A percentile compares a stretch with the other conserved stretches of the same genome.
Conservation (phyloP, 352 stramenopile genomes). For the Thalassiosira mediterranea region DNA sequence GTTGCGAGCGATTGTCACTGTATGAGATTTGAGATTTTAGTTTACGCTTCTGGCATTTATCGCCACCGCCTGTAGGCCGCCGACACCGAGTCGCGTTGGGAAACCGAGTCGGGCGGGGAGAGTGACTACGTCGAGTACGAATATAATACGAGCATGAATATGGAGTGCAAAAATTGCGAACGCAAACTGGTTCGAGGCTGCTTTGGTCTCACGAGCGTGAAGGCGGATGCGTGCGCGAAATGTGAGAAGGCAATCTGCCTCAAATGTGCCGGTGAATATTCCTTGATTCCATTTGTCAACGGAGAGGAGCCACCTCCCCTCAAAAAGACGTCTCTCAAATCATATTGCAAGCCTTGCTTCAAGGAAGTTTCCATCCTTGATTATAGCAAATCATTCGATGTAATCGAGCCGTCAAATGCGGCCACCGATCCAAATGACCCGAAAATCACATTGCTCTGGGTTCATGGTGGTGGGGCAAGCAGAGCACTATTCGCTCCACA, state of each 20-base stretch:
- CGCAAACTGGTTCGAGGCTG: constrained; percentile 5
- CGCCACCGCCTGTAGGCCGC: too few species aligned
- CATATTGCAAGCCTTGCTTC: constrained; percentile 53
- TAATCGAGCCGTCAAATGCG: constrained; percentile 27
- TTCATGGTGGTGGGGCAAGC: constrained; percentile 46
- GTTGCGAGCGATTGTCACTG: too few species aligned
- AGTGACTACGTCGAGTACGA: too few species aligned
- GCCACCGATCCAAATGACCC: constrained; percentile 1
- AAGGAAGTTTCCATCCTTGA: constrained; percentile 55
- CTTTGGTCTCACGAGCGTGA: constrained; percentile 14
- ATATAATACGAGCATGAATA: too few species aligned
- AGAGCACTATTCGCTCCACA: constrained; percentile 52
- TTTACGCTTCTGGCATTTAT: too few species aligned
- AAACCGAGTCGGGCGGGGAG: too few species aligned
- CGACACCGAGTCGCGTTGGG: too few species aligned
- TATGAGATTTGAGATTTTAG: too few species aligned
- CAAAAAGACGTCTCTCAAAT: constrained; percentile 43
- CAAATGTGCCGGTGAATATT: constrained; percentile 28
- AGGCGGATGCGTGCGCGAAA: neutral
- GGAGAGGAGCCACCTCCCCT: constrained; percentile 10
- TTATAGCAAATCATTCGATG: constrained; percentile 55
- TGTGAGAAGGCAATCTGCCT: constrained; percentile 27
- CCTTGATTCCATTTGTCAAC: constrained; percentile 39
- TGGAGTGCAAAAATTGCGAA: constrained; percentile 33
- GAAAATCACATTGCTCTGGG: constrained; percentile 46